phyloP scores from a whole-genome alignment of 805 yeast genomes.

The Starmerella bombi region DNA sequence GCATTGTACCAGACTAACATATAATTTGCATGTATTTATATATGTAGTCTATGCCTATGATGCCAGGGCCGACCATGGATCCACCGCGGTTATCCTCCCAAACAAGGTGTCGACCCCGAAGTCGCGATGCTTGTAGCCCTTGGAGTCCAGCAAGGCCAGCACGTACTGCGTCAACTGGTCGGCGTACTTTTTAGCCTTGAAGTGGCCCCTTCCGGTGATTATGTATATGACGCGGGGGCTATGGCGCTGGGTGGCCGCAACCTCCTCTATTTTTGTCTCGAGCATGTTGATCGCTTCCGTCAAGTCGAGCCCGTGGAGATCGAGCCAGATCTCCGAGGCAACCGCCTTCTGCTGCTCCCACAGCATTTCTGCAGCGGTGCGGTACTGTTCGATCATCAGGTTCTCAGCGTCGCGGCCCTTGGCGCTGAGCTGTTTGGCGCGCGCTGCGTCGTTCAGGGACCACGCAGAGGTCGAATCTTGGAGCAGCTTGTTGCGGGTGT shows the following conservation, averaged over 20 bases:
- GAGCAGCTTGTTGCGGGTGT: conserved; percentile 26
- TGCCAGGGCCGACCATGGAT: conserved; percentile 28
- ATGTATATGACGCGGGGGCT: conserved; percentile 25
- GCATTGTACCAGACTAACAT: no score
- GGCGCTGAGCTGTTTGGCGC: conserved; percentile 24
- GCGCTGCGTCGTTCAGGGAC: conserved; percentile 25
- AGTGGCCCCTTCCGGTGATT: conserved; percentile 27
- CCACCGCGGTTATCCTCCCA: conserved; percentile 32
- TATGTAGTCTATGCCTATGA: no score
- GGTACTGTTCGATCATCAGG: conserved; percentile 22
- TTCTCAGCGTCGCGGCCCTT: conserved; percentile 27
- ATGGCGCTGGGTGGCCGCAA: conserved; percentile 19
- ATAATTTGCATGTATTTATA: no score
- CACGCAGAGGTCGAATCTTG: conserved; percentile 27
- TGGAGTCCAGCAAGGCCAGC: conserved; percentile 26
- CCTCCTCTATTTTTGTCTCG: conserved; percentile 19
- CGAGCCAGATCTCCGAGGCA: conserved; percentile 24
- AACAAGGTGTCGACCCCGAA: conserved; percentile 26
- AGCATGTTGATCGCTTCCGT: conserved; percentile 26
- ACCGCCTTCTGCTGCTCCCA: conserved; percentile 20
- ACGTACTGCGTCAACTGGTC: conserved; percentile 27
- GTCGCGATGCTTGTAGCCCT: conserved; percentile 31
- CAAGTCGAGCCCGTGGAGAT: conserved; percentile 29
- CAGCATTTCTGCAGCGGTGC: conserved; percentile 22
- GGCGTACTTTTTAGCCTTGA: conserved; percentile 18